A percentile compares a stretch with the other conserved stretches of the same genome.
phyloP scores from a whole-genome alignment of 2,329 filamentous ascomycete species.

The Aulographum hederae region DNA sequence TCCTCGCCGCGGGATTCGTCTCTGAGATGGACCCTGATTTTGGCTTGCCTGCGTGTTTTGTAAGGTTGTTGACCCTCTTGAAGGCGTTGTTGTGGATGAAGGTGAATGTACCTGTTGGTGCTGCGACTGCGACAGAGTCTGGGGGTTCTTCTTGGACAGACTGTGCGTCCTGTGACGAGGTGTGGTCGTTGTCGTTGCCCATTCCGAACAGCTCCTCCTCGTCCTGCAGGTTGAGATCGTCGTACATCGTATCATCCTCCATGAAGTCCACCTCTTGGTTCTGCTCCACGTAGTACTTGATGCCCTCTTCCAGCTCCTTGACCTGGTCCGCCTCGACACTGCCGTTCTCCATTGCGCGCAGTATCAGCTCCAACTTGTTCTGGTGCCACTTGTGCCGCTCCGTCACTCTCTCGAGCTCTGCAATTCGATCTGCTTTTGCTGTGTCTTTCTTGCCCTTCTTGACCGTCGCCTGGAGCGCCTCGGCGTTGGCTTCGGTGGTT shows the following conservation, averaged over 20 bases:
- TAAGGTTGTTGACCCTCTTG: too few species aligned
- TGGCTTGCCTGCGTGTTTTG: slow-evolving; percentile 10
- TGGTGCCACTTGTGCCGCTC: slow-evolving; percentile 97
- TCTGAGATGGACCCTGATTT: slow-evolving; percentile 43
- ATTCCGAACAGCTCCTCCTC: slow-evolving; percentile 82
- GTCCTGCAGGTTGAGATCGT: slow-evolving; percentile 80
- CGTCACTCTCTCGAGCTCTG: slow-evolving; percentile 65
- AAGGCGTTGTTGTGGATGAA: too few species aligned
- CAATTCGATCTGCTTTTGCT: slow-evolving; percentile 69
- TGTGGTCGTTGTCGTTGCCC: slow-evolving; percentile 60
- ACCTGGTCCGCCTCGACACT: slow-evolving; percentile 78
- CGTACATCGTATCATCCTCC: slow-evolving; percentile 89
- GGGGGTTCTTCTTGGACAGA: slow-evolving; percentile 71
- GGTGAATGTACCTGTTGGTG: too few species aligned
- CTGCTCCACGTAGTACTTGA: slow-evolving; percentile 87
- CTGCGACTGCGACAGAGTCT: slow-evolving; percentile 27
- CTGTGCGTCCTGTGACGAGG: slow-evolving; percentile 89
- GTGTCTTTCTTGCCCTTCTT: slow-evolving; percentile 89
- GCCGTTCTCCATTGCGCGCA: slow-evolving; percentile 81
- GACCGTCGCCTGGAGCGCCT: slow-evolving; percentile 68
- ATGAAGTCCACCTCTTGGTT: slow-evolving; percentile 78
- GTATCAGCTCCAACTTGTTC: slow-evolving; percentile 75
- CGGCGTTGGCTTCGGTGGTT: slow-evolving; percentile 74
- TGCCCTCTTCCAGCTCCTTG: slow-evolving; percentile 73
- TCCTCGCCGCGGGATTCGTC: slow-evolving; percentile 36